Evolutionary conservation across 495 filamentous ascomycete genomes (phyloP), one percentile per base, ranked within the genome.

Genomic region (Neurospora sp.): DNA sequence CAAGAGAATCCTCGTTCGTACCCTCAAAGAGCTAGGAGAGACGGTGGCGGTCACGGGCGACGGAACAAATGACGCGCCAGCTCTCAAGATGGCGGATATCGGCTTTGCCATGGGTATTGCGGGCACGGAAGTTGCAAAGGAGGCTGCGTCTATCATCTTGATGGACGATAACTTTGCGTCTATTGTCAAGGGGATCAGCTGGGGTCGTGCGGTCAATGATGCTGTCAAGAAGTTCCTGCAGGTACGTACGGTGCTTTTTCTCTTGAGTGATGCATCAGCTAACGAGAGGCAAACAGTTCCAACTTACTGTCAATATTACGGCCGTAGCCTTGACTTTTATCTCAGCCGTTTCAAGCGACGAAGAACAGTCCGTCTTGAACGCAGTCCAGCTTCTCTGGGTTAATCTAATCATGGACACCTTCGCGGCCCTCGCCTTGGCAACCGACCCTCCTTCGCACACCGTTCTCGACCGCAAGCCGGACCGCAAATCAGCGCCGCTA

Each of bases 71-170:
- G 93, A 97, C 81, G 93, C 92, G 2, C 93, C 93, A 12, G 93
- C 93, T 69, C 85, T 97, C 73, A 93, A 92, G 77, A 90, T 90
- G 75, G 93, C 93, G 18, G 93, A 97, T 82, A 92, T 97, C 40
- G 93, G 93, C n/a, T 97, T 97, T 81, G 94, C 93, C 72, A 97
- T 97, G 93, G 93, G 93, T 44, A 94, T 96, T 78, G 88, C 92
- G 27, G 93, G 93, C 48, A 97, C 93, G 1, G 93, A 96, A 77
- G 93, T 97, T 7, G 93, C 93, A 35, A 97, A 97, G 83, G 93
- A 97, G 80, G 93, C 93, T 10, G 94, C 93, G 70, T 91, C 91
- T 1, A 97, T 97, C 73, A 95, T 97, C 76, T 86, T 96, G 2
- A 90, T 97, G 85, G 93, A 97, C 76, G 93, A 97, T 76, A 96